Conservation (phyloP, 345 rosid species). For the Brassica carinata region DNA sequence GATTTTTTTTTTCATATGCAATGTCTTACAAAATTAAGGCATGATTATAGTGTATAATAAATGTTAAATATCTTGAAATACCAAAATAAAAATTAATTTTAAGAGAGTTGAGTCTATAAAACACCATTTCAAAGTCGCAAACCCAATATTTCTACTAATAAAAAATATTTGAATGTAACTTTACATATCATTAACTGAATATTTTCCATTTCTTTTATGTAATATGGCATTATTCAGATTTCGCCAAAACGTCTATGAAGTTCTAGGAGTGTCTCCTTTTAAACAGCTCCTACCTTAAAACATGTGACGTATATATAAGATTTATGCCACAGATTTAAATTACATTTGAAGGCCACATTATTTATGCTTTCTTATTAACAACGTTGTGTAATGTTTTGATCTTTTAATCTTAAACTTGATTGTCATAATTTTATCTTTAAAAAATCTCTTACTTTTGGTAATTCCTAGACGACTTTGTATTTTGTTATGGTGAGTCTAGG, state of each 20-base stretch:
- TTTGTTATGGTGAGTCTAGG: not conserved
- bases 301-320: no score
- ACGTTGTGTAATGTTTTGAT: no score
- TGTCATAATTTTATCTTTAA: no score
- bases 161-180: no score
- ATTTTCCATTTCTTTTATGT: not conserved
- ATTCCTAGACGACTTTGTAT: not conserved
- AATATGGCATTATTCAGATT: not conserved
- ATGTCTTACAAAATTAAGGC: not conserved
- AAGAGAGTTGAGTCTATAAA: not conserved
- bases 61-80: not conserved
- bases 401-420: no score
- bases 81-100: not conserved
- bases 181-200: not conserved
- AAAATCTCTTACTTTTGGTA: no score
- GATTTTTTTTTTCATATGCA: not conserved
- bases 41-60: not conserved
- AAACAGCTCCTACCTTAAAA: no score
- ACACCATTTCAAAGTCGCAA: not conserved
- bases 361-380: no score
- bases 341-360: no score
- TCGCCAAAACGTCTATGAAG: not conserved
- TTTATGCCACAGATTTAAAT: no score
- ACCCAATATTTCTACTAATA: not conserved
- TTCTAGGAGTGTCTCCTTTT: not conserved